Percentiles rank a stretch among this genome's conserved stretches.
These are phyloP conservation scores for Talaromyces sp. DNA, from an alignment of 2,329 filamentous ascomycete genomes.

Conservation along the genomic window DNA sequence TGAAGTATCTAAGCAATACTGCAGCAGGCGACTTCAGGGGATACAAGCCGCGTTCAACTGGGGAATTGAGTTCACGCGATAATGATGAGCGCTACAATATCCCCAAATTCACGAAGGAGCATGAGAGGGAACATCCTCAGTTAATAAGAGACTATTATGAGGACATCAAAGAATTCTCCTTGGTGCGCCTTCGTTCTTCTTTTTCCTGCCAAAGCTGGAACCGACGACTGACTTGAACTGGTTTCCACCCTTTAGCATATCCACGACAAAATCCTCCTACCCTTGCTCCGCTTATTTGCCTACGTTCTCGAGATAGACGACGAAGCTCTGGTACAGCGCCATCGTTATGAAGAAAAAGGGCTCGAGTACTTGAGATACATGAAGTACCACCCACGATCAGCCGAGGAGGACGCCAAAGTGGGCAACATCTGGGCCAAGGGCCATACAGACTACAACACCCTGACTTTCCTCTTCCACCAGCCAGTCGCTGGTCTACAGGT, in stretches of 20 bases:
- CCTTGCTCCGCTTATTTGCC: slow-evolving; percentile 56
- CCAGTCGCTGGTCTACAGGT: slow-evolving; percentile 56
- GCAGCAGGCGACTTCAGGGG: slow-evolving; percentile 8
- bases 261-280: slow-evolving; percentile 20
- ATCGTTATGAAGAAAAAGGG: slow-evolving; percentile 54
- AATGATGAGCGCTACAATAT: slow-evolving; percentile 14
- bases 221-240: background rate
- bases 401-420: slow-evolving; percentile 44
- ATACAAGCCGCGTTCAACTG: slow-evolving; percentile 4
- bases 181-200: background rate
- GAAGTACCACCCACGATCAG: slow-evolving; percentile 50
- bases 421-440: slow-evolving; percentile 45
- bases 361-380: slow-evolving; percentile 60
- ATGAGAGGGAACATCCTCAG: slow-evolving; percentile 10
- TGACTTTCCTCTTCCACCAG: slow-evolving; percentile 56
- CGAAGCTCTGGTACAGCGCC: slow-evolving; percentile 51
- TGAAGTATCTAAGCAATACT: slow-evolving; percentile 44
- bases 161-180: slow-evolving; percentile 12
- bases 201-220: background rate
- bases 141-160: slow-evolving; percentile 10
- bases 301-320: slow-evolving; percentile 58
- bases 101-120: slow-evolving; percentile 11
- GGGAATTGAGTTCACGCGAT: slow-evolving; percentile 7
- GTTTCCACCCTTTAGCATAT: background rate
- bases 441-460: slow-evolving; percentile 54